Evolutionary conservation across 164 flowering plant species (phyloP).

Genomic region (Brasenia schreberi): DNA sequence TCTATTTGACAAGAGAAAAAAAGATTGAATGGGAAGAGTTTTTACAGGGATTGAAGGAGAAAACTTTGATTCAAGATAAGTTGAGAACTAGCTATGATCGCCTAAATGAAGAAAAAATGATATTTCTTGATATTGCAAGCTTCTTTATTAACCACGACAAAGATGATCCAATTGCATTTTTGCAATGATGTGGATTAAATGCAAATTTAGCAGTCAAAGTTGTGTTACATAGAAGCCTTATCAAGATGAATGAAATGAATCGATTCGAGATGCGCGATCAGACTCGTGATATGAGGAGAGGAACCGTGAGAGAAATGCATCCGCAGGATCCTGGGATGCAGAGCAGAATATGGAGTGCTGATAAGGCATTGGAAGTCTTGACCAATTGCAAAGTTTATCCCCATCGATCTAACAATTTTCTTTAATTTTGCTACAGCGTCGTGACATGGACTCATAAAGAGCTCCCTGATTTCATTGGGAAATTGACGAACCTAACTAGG

Average conservation of each 20-base stretch:
- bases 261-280: slow-evolving; percentile 38
- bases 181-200: slow-evolving; percentile 1
- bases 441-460: neutral
- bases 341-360: slow-evolving; percentile 33
- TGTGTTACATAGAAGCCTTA: slow-evolving; percentile 22
- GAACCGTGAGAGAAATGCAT: slow-evolving; percentile 15
- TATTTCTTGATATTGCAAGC: slow-evolving; percentile 42
- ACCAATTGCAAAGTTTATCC: neutral
- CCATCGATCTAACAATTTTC: neutral
- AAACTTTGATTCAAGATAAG: slow-evolving; percentile 24
- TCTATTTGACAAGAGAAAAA: slow-evolving; percentile 16
- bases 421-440: no score
- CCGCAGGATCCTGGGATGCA: slow-evolving; percentile 22
- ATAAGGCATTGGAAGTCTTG: slow-evolving; percentile 10
- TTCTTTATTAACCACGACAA: slow-evolving; percentile 19
- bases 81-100: slow-evolving; percentile 23
- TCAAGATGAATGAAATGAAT: slow-evolving; percentile 14
- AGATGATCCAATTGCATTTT: slow-evolving; percentile 19
- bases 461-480: neutral
- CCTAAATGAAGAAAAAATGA: slow-evolving; percentile 14
- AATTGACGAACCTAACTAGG: neutral
- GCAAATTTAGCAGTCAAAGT: slow-evolving; percentile 18
- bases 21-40: slow-evolving; percentile 25
- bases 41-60: slow-evolving; percentile 19
- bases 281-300: slow-evolving; percentile 40